Conservation (phyloP, 495 filamentous ascomycete genomes). For the Penicillium coprophilum region DNA sequence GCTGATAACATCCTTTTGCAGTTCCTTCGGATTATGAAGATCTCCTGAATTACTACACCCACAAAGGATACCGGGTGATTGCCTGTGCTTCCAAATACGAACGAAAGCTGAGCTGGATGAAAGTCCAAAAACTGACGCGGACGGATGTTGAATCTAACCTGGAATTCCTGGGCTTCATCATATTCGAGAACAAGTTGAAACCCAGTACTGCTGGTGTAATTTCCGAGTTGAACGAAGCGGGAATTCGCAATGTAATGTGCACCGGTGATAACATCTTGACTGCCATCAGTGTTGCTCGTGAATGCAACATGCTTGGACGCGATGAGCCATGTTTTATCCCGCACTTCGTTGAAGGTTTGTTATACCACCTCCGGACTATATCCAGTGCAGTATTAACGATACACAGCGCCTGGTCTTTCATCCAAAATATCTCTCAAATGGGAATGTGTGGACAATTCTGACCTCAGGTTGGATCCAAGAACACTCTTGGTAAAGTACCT, state of each 20-base stretch:
- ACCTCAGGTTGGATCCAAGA: constrained; percentile 69
- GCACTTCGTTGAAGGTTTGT: constrained; percentile 72
- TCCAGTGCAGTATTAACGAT: constrained; percentile 6
- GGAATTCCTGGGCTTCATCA: constrained; percentile 90
- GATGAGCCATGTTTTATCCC: constrained; percentile 89
- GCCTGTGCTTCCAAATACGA: constrained; percentile 90
- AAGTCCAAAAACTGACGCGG: constrained; percentile 89
- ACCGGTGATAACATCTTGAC: constrained; percentile 99
- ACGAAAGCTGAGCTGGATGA: constrained; percentile 83
- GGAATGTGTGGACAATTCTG: constrained; percentile 88
- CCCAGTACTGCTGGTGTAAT: constrained; percentile 74
- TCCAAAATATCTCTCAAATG: constrained; percentile 71
- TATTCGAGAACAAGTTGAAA: constrained; percentile 99
- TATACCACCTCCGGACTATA: not conserved
- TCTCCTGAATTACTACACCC: constrained; percentile 82
- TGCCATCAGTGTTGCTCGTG: constrained; percentile 91
- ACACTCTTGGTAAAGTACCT: constrained; percentile 62
- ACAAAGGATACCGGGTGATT: constrained; percentile 96
- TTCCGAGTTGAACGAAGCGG: constrained; percentile 76
- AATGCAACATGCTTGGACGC: constrained; percentile 80
- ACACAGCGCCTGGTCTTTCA: constrained; percentile 58
- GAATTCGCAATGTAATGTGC: constrained; percentile 92
- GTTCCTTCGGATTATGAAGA: constrained; percentile 90
- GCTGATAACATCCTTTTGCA: constrained; percentile 33
- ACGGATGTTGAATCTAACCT: constrained; percentile 78